Evolutionary conservation across 805 yeast genomes (phyloP).

Genomic region (Lachancea cidri): DNA sequence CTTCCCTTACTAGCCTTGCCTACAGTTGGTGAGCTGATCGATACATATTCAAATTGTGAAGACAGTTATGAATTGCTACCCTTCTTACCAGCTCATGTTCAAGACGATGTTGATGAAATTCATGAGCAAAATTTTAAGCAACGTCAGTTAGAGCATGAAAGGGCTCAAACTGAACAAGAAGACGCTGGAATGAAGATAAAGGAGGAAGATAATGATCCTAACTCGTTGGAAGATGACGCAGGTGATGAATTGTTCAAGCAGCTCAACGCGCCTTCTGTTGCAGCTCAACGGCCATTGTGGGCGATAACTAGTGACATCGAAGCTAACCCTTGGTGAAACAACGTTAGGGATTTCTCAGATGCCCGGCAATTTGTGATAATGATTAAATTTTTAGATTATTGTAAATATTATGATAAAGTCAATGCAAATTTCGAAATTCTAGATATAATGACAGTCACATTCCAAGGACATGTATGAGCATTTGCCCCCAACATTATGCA

Average conservation of each 20-base stretch:
- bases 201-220: conserved; percentile 13
- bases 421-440: background rate
- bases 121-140: conserved; percentile 39
- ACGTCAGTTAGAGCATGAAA: conserved; percentile 16
- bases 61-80: conserved; percentile 61
- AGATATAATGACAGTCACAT: conserved; percentile 4
- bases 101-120: conserved; percentile 69
- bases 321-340: conserved; percentile 57
- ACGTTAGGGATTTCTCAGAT: background rate
- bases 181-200: conserved; percentile 11
- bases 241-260: conserved; percentile 58
- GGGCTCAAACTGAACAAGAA: conserved; percentile 13
- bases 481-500: conserved; percentile 39
- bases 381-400: background rate
- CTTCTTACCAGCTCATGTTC: conserved; percentile 57
- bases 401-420: background rate
- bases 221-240: conserved; percentile 44
- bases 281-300: conserved; percentile 36
- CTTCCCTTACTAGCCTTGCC: conserved; percentile 61
- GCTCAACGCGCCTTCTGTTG: conserved; percentile 61
- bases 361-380: background rate
- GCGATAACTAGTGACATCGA: conserved; percentile 50
- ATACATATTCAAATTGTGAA: conserved; percentile 59
- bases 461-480: conserved; percentile 23
- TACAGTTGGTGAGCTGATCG: conserved; percentile 63